Evolutionary conservation across 2,329 filamentous ascomycete genomes (phyloP).

Genomic region (Gyromitra esculenta): DNA sequence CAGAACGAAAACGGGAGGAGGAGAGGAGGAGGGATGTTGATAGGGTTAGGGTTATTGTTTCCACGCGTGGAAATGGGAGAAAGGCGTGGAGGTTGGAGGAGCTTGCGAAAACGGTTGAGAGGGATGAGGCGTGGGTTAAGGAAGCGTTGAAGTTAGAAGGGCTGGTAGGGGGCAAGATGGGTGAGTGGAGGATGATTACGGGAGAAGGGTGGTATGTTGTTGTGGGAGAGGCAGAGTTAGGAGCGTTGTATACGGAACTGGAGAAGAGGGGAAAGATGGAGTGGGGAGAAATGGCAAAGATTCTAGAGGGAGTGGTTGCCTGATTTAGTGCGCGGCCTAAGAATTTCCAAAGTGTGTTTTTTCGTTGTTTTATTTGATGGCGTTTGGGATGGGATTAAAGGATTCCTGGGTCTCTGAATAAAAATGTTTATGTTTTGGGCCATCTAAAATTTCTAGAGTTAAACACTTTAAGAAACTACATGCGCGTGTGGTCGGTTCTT

Average conservation of each 20-base stretch:
- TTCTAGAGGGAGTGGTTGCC: constrained; percentile 58
- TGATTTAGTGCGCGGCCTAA: not conserved
- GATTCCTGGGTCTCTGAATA: not conserved
- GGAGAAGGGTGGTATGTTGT: constrained; percentile 51
- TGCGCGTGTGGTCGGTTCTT: no score
- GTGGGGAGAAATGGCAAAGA: constrained; percentile 61
- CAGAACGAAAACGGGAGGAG: constrained; percentile 60
- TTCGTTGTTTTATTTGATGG: constrained; percentile 5
- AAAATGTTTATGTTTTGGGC: not conserved
- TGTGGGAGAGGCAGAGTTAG: constrained; percentile 38
- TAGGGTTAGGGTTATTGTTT: constrained; percentile 13
- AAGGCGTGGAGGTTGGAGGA: constrained; percentile 57
- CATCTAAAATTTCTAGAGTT: no score
- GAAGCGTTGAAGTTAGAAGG: constrained; percentile 45
- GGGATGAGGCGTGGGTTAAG: constrained; percentile 35
- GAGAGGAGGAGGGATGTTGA: constrained; percentile 60
- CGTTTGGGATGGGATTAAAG: constrained; percentile 20
- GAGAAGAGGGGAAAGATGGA: constrained; percentile 58
- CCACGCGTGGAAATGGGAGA: constrained; percentile 57
- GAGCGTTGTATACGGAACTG: constrained; percentile 58
- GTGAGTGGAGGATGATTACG: constrained; percentile 53
- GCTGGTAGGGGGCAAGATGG: constrained; percentile 52
- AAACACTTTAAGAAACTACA: no score
- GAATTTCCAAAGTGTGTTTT: not conserved
- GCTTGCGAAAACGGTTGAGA: constrained; percentile 57